Evolutionary conservation across 768 basidiomycete genomes (phyloP), one percentile per base, ranked within the genome.

Genomic region (Mycena capillaripes): DNA sequence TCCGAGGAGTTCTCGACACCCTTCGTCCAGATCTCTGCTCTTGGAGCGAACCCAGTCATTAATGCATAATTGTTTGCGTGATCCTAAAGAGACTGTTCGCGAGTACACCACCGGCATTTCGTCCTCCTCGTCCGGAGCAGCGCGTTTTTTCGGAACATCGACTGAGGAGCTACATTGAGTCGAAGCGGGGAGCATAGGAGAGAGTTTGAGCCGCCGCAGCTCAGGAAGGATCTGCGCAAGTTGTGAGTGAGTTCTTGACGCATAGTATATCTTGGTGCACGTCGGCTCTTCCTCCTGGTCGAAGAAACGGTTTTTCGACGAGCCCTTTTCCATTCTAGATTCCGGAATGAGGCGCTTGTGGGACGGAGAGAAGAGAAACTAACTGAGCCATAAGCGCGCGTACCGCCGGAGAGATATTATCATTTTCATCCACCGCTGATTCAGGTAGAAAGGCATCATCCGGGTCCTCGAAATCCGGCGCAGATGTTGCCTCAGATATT

Each of bases 201-300:
- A 71, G 7, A 97, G 79, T 72, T 86, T 86, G n/a, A 97, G 88
- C 76, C 90, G 93, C 46, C 84, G 87, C 12, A 98, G 85, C 78
- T 99, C 98, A 4, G 93, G 92, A 21, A 97, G 86, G 4, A 99
- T 87, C 80, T 99, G 97, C 2, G 96, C 87, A 4, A 99, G 89
- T 78, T 99, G 97, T 2, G 97, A 97, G 82, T 99, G 97, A 0
- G 97, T 99, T 36, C 97, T 88, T 0, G 98, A 99, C 0, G 97
- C 94, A 78, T 97, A 98, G 80, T 91, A 98, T 71, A 99, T 92
- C 86, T 96, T 94, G 42, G 90, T 93, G 77, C 93, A 94, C 5
- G 87, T 86, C 19, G 87, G 86, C 68, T 91, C 91, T 53, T 84
- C 83, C 64, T 81, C 82, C 17, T 78, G 78, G 27, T 81, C 76